These are phyloP conservation scores for Chlorella sp. DNA, from an alignment of 139 green algal genomes.

Conservation along the genomic window DNA sequence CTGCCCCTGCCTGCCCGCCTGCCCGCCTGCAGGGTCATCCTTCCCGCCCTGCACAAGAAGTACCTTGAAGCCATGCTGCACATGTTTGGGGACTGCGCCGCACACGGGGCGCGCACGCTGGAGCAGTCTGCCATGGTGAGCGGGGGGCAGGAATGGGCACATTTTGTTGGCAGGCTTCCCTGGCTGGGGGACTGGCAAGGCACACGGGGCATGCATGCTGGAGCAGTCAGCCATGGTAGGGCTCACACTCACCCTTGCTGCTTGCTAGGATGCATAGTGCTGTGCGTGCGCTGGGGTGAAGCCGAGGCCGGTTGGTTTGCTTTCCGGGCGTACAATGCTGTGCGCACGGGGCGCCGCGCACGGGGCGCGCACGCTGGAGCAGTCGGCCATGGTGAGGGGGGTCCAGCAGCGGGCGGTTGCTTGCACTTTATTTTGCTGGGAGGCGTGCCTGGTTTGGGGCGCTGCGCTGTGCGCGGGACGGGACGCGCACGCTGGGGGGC, in stretches of 20 bases:
- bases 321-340: too few species aligned
- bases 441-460: too few species aligned
- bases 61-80: constrained; percentile 85
- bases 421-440: too few species aligned
- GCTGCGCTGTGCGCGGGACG: too few species aligned
- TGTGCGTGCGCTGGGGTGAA: too few species aligned
- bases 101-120: constrained; percentile 71
- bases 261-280: too few species aligned
- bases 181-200: too few species aligned
- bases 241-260: too few species aligned
- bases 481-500: too few species aligned
- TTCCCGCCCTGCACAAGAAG: constrained; percentile 88
- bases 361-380: constrained; percentile 66
- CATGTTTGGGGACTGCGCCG: constrained; percentile 91
- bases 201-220: constrained; percentile 71
- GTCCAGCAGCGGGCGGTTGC: background rate
- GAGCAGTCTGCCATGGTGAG: constrained; percentile 43
- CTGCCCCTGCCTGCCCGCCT: background rate
- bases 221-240: constrained; percentile 37
- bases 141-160: too few species aligned
- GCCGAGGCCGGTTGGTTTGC: too few species aligned
- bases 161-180: too few species aligned
- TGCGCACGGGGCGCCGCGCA: constrained; percentile 76
- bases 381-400: constrained; percentile 1
- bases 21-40: constrained; percentile 64